These are phyloP conservation scores for Bidens hawaiensis DNA, from an alignment of 140 eudicot species.

Conservation along the genomic window DNA sequence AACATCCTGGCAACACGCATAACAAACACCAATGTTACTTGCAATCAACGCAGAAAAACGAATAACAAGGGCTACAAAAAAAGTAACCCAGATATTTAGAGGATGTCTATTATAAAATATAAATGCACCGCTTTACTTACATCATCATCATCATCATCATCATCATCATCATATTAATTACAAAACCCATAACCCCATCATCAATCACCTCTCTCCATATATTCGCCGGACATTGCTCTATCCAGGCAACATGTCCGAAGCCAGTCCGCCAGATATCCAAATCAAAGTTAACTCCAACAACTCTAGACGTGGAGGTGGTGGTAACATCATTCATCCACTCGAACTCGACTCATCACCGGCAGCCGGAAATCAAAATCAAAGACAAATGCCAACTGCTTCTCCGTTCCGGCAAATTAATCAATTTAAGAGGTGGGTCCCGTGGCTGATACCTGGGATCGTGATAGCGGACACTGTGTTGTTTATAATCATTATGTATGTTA, in stretches of 20 bases:
- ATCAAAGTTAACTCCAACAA: conserved; percentile 31
- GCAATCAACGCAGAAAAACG: background rate
- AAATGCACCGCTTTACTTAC: too few relatives aligned
- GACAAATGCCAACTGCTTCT: conserved; percentile 31
- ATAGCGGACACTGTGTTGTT: conserved; percentile 58
- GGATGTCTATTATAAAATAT: background rate
- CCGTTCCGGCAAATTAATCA: conserved; percentile 56
- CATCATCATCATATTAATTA: conserved; percentile 6
- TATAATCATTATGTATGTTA: conserved; percentile 75
- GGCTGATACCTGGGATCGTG: conserved; percentile 71
- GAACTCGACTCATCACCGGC: conserved; percentile 33
- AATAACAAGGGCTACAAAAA: background rate
- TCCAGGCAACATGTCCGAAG: conserved; percentile 31
- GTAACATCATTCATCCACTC: conserved; percentile 25
- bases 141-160: background rate
- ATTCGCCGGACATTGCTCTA: background rate
- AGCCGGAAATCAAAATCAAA: conserved; percentile 12
- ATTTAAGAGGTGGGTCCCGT: conserved; percentile 68
- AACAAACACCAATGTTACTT: background rate
- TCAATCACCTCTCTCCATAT: background rate
- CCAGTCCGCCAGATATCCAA: conserved; percentile 28
- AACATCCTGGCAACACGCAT: background rate
- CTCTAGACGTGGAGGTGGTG: conserved; percentile 26
- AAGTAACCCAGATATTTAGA: background rate
- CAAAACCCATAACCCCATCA: conserved; percentile 4